Evolutionary conservation across 2,329 filamentous ascomycete genomes (phyloP), one percentile per base, ranked within the genome.

Genomic region (Paecilomyces sp.): DNA sequence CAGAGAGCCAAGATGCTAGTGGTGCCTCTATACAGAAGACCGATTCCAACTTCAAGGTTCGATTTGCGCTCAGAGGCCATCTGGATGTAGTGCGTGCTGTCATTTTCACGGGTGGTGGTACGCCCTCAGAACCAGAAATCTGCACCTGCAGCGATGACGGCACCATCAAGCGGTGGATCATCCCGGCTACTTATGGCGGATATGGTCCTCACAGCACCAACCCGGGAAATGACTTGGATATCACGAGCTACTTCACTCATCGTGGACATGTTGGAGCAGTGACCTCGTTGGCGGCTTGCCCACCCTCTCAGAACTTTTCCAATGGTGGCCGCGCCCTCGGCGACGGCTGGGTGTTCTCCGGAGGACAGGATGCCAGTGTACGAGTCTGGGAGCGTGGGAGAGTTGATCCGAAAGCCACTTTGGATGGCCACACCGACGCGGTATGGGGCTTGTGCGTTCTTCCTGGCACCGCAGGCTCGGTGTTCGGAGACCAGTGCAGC

Each of bases 291-390:
- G 88, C 93, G 0, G 89, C 93, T 3, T 97, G 91, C 82, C 92
- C 91, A 1, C 88, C 91, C 1, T 88, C 91, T 1, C 90, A 90
- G 28, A 94, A 90, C 70, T 96, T 97, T 72, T 89, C 91, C 7
- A 95, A 91, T 18, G 91, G 92, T 36, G 92, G 92, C 6, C 86
- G 92, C 63, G 91, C 90, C 7, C 86, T 89, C 67, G 93, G 93
- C 33, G 94, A 97, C 67, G 94, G 94, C 30, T 99, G 94, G 94
- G 92, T 99, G 65, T 99, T 99, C 75, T 97, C 93, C 4, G 94
- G 94, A 62, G 94, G 94, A 3, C 92, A 97, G 73, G 94, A 99
- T 74, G 87, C 90, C 18, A 96, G 91, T 6, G 87, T 99, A 41
- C 86, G 92, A 31, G 92, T 99, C 0, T 99, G 94, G 94, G 93